Evolutionary conservation across 1,284 basidiomycete species (phyloP), one percentile per base, ranked within the genome.

Genomic region (Puccinia coronata): DNA sequence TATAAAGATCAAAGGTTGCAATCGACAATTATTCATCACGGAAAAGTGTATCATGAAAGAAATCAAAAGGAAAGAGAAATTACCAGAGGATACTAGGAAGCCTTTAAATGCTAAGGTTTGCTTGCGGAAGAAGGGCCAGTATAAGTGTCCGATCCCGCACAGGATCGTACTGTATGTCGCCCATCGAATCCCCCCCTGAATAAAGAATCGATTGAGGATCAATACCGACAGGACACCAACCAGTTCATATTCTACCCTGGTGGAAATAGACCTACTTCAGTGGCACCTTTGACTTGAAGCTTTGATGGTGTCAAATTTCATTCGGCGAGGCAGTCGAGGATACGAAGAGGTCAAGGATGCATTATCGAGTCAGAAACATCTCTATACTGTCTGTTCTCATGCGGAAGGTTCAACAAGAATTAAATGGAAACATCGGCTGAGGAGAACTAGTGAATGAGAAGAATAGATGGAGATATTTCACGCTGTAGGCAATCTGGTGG

Each of bases 41-140:
- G n/a, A n/a, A n/a, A n/a, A n/a, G n/a, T n/a, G n/a, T n/a, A n/a
- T n/a, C n/a, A n/a, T n/a, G n/a, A n/a, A n/a, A n/a, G n/a, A n/a
- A n/a, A n/a, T n/a, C n/a, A 47, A 61, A 20, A 36, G 9, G 25
- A 63, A 63, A 47, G 36, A n/a, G 63, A 86, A 82, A 65, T 86
- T 87, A 91, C 89, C 90, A 83, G 87, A 87, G 23, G 90, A 89
- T 9, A 92, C 88, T 28, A 92, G 86, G 86, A 93, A 94, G 0
- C 89, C 90, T 86, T 95, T 95, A 88, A 94, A 90, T 1, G 91
- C 90, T 55, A 93, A 88, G 0, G 92, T 92, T 86, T 94, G 93
- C 70, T 91, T 90, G 83, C 92, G 73, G n/a, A 75, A 75, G 34
- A 63, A 59, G 3, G 73, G 73, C 73, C 73, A 75, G 39, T 61